Conservation (phyloP, 78 protist genomes). For the Speleostelium caveatum region DNA sequence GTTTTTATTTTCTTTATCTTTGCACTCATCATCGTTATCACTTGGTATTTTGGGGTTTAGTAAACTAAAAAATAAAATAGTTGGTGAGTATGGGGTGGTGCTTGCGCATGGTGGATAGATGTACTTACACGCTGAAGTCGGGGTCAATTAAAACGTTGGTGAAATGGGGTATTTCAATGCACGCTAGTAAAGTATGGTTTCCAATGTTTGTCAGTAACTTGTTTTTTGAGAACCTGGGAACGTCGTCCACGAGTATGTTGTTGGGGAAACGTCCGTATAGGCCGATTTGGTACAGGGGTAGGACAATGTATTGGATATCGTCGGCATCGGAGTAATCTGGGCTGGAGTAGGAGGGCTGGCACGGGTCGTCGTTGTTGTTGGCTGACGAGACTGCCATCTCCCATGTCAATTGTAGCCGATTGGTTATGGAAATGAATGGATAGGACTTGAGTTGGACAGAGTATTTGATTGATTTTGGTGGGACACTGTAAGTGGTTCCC, state of each 20-base stretch:
- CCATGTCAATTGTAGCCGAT: slow-evolving; percentile 1
- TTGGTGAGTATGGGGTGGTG: too few relatives aligned
- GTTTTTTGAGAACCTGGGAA: neutral
- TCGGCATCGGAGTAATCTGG: neutral
- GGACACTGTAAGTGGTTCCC: neutral
- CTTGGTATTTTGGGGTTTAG: too few relatives aligned
- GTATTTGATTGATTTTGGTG: slow-evolving; percentile 4
- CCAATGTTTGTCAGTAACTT: too few relatives aligned
- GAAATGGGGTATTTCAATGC: neutral
- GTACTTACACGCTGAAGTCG: neutral
- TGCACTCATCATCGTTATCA: neutral
- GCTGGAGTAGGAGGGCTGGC: neutral
- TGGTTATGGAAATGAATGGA: neutral
- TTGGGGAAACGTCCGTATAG: slow-evolving; percentile 36
- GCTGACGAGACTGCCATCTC: slow-evolving; percentile 4
- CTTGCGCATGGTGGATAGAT: too few relatives aligned
- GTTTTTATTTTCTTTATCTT: neutral
- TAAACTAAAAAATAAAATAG: too few relatives aligned
- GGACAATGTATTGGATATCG: slow-evolving; percentile 42
- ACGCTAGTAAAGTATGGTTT: neutral
- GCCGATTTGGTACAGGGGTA: slow-evolving; percentile 35
- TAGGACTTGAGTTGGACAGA: slow-evolving; percentile 3
- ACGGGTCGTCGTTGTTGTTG: neutral
- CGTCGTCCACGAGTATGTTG: neutral
- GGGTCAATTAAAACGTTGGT: neutral